Base-by-base conservation (phyloP, 2,329 filamentous ascomycete genomes). In the Aspergillus unguis region DNA sequence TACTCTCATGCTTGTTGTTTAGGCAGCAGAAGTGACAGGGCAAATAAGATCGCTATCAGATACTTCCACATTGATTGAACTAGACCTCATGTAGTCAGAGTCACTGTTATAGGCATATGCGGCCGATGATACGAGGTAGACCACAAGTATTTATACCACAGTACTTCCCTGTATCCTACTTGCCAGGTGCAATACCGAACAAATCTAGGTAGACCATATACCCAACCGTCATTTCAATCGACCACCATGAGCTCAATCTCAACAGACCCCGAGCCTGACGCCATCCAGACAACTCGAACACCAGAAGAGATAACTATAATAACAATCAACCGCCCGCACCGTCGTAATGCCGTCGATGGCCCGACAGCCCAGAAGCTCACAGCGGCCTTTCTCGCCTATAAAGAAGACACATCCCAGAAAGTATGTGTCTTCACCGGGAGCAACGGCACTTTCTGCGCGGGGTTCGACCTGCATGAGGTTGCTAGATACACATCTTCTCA, bases 291-390 rank as follows among this genome's bases (percentile, higher is more conserved):
- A 33, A 56, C 44, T 9, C 60, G 55, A 27, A 59, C 43, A 6
- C n/a, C 52, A 6, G 56, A 60, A 11, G 79, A 79, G 43, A 80
- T 84, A 58, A 79, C 79, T 0, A 77, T 73, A n/a, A 79, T 84
- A 51, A 74, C 77, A n/a, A 75, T 84, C 57, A 76, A 80, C 63
- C 75, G 80, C n/a, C 70, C 71, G 0, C 64, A 75, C 9, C 70
- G 74, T 26, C 74, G 75, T 47, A 84, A 84, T 59, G 81, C 80
- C 9, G 73, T 84, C 37, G 73, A 83, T 56, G 64, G 69, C 2
- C 53, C 70, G 1, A 81, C 80, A 3, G 80, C 75, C 2, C 65
- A 65, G 29, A 73, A 74, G 33, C 73, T 84, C 5, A 75, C 76
- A 27, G 60, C 71, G 0, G 76, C 78, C 4, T 75, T 84, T 58